Conservation (phyloP, 805 yeast genomes). For the Candida chauliodis region DNA sequence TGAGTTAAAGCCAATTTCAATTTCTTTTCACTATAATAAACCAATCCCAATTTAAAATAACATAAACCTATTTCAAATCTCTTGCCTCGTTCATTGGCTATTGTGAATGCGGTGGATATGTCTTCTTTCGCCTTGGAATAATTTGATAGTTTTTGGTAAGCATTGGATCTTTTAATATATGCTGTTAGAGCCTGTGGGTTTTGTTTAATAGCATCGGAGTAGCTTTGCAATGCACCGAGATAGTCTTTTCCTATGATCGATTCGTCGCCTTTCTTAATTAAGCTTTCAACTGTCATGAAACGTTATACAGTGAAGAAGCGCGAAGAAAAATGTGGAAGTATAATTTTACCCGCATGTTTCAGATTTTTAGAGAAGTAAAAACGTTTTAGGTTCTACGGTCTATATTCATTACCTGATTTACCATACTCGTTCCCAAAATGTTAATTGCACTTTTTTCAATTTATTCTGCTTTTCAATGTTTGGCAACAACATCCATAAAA, state of each 20-base stretch:
- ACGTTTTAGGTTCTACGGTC: too few species aligned
- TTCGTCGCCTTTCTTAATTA: slow-evolving; percentile 34
- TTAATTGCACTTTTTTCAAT: slow-evolving; percentile 2
- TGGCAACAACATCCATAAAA: slow-evolving; percentile 42
- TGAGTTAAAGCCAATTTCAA: slow-evolving; percentile 38
- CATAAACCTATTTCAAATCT: slow-evolving; percentile 45
- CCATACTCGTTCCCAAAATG: slow-evolving; percentile 16
- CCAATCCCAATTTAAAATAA: slow-evolving; percentile 47
- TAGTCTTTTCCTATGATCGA: slow-evolving; percentile 31
- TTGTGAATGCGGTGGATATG: slow-evolving; percentile 40
- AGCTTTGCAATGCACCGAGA: slow-evolving; percentile 40
- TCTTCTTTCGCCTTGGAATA: slow-evolving; percentile 47
- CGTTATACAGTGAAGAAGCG: not conserved
- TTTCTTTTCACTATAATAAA: slow-evolving; percentile 42
- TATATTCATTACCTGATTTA: too few species aligned
- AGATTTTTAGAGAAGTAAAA: too few species aligned
- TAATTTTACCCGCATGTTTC: too few species aligned
- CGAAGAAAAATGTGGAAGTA: too few species aligned
- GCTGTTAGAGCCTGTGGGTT: slow-evolving; percentile 47
- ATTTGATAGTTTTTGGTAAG: slow-evolving; percentile 44
- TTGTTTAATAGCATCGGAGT: slow-evolving; percentile 38
- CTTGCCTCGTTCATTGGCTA: slow-evolving; percentile 46
- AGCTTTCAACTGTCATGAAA: slow-evolving; percentile 35
- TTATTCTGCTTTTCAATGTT: slow-evolving; percentile 12
- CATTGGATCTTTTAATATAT: slow-evolving; percentile 45